Conservation (phyloP, 768 basidiomycete genomes). For the Boletales sp. region DNA sequence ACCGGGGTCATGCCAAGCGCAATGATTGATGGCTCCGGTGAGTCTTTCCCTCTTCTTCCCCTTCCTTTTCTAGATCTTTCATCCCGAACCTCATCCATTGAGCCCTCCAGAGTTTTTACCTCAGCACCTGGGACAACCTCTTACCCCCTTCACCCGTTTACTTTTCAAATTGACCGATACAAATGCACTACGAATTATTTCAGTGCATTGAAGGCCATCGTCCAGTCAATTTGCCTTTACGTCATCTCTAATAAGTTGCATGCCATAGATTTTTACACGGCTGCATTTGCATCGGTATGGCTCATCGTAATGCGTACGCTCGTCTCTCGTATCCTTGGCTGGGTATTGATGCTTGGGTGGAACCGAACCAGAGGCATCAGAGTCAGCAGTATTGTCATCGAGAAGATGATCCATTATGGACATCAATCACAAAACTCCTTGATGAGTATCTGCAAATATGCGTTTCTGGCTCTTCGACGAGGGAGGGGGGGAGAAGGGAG, state of each 20-base stretch:
- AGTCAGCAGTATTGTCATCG: slow-evolving; percentile 70
- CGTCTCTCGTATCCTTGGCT: slow-evolving; percentile 66
- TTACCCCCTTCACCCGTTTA: slow-evolving; percentile 40
- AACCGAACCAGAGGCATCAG: slow-evolving; percentile 67
- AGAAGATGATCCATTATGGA: slow-evolving; percentile 63
- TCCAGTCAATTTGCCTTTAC: slow-evolving; percentile 53
- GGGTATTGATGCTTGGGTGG: no score
- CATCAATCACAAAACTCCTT: slow-evolving; percentile 6
- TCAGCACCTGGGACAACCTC: slow-evolving; percentile 35
- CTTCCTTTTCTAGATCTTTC: slow-evolving; percentile 14
- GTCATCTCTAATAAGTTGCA: slow-evolving; percentile 48
- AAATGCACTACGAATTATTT: no score
- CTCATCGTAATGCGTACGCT: slow-evolving; percentile 72
- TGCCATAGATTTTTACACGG: slow-evolving; percentile 64
- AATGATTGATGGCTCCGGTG: slow-evolving; percentile 28
- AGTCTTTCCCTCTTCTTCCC: slow-evolving; percentile 20
- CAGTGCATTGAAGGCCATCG: slow-evolving; percentile 75
- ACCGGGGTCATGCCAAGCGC: slow-evolving; percentile 21
- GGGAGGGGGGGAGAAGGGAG: no score
- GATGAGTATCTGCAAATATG: no score
- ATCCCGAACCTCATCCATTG: slow-evolving; percentile 33
- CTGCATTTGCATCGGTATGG: slow-evolving; percentile 72
- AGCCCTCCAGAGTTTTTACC: slow-evolving; percentile 29
- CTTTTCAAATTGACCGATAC: slow-evolving; percentile 47
- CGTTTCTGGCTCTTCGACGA: no score